Conservation (phyloP, 441 rosid genomes). For the Oxalis stricta region DNA sequence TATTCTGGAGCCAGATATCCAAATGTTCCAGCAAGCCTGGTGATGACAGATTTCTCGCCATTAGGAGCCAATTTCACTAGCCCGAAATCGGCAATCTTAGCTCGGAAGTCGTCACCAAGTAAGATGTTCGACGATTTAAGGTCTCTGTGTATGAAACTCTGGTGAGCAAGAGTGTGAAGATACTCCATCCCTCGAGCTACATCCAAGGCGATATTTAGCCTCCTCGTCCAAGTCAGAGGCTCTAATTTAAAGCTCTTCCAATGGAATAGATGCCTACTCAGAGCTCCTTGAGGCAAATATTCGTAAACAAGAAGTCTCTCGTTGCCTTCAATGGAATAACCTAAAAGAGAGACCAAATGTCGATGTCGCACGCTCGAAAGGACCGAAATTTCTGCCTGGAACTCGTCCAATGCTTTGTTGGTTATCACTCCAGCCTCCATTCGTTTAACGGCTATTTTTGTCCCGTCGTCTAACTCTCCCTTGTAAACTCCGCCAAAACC, state of each 20-base stretch:
- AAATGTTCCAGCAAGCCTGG: constrained; percentile 69
- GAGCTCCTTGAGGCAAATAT: constrained; percentile 67
- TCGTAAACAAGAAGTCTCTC: constrained; percentile 68
- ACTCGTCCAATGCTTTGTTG: constrained; percentile 54
- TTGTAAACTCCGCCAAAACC: constrained; percentile 71
- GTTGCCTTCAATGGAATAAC: constrained; percentile 45
- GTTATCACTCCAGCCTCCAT: constrained; percentile 52
- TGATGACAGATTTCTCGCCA: constrained; percentile 45
- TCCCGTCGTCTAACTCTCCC: constrained; percentile 61
- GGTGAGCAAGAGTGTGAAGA: constrained; percentile 63
- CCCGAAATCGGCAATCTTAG: constrained; percentile 73
- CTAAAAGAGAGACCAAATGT: constrained; percentile 59
- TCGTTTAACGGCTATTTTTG: constrained; percentile 61
- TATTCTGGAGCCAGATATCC: constrained; percentile 82
- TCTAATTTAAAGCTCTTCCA: constrained; percentile 51
- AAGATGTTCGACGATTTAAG: constrained; percentile 69
- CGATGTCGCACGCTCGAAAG: constrained; percentile 66
- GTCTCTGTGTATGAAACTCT: constrained; percentile 68
- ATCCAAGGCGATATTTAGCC: constrained; percentile 58
- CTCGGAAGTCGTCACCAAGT: constrained; percentile 59
- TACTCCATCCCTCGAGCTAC: constrained; percentile 75
- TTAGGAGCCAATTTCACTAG: constrained; percentile 72
- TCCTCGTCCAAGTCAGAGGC: constrained; percentile 59
- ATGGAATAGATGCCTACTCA: constrained; percentile 60
- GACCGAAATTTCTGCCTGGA: constrained; percentile 60